Percentiles rank a stretch among this genome's conserved stretches.
These are phyloP conservation scores for Beauveria varroae DNA, from an alignment of 2,329 filamentous ascomycete species.

Conservation along the genomic window DNA sequence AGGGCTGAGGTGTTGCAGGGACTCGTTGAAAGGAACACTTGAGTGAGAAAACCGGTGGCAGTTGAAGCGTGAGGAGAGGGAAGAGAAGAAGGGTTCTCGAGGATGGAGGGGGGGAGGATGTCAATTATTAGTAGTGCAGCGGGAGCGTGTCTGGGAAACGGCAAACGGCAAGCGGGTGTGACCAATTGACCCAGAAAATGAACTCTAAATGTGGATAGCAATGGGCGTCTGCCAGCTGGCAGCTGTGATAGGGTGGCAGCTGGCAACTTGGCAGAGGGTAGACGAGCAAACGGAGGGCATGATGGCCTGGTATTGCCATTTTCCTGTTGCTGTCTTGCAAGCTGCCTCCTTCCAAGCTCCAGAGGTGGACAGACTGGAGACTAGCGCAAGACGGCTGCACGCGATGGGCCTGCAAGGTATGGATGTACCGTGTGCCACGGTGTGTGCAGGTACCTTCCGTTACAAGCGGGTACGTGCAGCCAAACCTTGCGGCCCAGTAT, in stretches of 20 bases:
- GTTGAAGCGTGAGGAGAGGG: constrained; percentile 7
- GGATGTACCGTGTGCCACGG: background rate
- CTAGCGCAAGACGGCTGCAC: background rate
- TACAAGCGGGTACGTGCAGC: constrained; percentile 7
- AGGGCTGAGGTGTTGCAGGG: constrained; percentile 6
- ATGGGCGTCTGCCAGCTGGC: background rate
- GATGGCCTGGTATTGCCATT: background rate
- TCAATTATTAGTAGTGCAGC: constrained; percentile 10
- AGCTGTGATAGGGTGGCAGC: background rate
- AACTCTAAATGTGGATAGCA: constrained; percentile 9
- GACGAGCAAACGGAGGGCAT: constrained; percentile 2
- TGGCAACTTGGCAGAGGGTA: background rate
- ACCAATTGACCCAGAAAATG: background rate
- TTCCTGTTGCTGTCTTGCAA: background rate
- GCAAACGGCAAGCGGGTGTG: constrained; percentile 4
- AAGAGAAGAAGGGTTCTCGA: background rate
- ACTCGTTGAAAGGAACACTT: background rate
- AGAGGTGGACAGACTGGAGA: background rate
- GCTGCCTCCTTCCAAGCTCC: background rate
- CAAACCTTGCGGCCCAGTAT: background rate
- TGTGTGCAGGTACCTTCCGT: constrained; percentile 5
- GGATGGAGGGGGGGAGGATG: constrained; percentile 1
- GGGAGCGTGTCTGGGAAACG: constrained; percentile 7
- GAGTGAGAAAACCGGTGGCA: constrained; percentile 3
- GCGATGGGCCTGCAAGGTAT: background rate